Evolutionary conservation across 2,329 filamentous ascomycete genomes (phyloP), one percentile per base, ranked within the genome.

Genomic region (Penicillium sp.): DNA sequence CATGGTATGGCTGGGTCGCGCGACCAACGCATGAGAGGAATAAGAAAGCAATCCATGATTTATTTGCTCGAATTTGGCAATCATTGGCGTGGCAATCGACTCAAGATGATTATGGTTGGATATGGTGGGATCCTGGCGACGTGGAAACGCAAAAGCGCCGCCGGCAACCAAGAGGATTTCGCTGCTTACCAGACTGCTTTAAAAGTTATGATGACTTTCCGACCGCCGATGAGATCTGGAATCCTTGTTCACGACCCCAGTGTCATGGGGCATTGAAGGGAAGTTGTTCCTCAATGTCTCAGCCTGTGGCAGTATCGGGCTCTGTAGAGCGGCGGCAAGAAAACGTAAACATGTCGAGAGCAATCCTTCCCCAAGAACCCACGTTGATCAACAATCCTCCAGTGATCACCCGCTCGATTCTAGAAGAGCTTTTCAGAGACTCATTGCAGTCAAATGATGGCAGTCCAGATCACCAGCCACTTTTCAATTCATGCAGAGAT

Each of bases 1-100:
- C 73, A 11, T 76, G 74, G 74, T 74, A 76, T 53, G 74, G 74
- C 32, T 76, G 74, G 74, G 63, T 75, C 13, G 61, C 68, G 2
- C 47, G 66, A 11, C 55, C 69, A n/a, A 64, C 58, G 6, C 68
- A 74, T 26, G 61, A 73, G 39, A 55, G 60, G 7, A 66, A 67
- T 29, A 73, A 70, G 51, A 29, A 55, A 7, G 35, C 60, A 4
- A 57, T 69, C 29, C 59, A 58, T 14, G 59, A 56, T 10, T 56
- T 53, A 0, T 62, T 67, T 7, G 49, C 38, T 2, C 61, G 51
- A 39, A 16, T 73, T 9, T 53, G 62, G 42, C 48, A 64, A 7
- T 70, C 61, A 62, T 59, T 67, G 5, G 55, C 66, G 4, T 75
- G 74, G 73, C 67, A 66, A 43, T 68, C 72, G 4, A 63, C 68